Conservation (phyloP, 306 rosid species). For the Cucumis cinereus region DNA sequence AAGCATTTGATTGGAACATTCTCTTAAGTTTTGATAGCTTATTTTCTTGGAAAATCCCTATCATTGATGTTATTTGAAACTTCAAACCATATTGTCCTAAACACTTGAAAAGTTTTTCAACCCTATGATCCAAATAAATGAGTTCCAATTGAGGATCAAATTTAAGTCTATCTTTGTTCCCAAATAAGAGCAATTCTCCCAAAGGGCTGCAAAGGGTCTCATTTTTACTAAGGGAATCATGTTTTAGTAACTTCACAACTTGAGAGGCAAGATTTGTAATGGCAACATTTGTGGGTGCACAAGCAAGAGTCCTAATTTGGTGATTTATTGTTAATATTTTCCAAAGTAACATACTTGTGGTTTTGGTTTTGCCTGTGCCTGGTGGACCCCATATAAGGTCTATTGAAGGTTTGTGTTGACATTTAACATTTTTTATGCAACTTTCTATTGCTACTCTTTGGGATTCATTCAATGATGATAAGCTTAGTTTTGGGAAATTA, state of each 20-base stretch:
- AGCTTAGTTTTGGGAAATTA: neutral
- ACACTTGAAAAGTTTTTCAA: constrained; percentile 29
- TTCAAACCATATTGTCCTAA: constrained; percentile 48
- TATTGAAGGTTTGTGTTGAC: constrained; percentile 19
- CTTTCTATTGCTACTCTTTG: constrained; percentile 33
- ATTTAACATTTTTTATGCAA: constrained; percentile 25
- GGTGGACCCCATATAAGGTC: constrained; percentile 89
- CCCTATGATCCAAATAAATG: constrained; percentile 49
- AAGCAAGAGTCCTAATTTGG: constrained; percentile 39
- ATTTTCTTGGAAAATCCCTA: constrained; percentile 37
- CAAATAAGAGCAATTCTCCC: constrained; percentile 61
- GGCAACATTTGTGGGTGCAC: constrained; percentile 81
- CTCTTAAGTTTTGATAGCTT: constrained; percentile 17
- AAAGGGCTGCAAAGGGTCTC: constrained; percentile 31
- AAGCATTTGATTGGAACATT: constrained; percentile 21
- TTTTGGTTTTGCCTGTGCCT: constrained; percentile 77
- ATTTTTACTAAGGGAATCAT: constrained; percentile 17
- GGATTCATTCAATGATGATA: constrained; percentile 32
- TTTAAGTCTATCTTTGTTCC: constrained; percentile 49
- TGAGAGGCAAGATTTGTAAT: constrained; percentile 46
- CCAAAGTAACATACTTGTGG: constrained; percentile 33
- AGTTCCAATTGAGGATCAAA: constrained; percentile 32
- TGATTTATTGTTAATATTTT: constrained; percentile 24
- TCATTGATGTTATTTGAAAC: constrained; percentile 34
- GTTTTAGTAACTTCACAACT: constrained; percentile 31